Evolutionary conservation across 1,139 yeast species (phyloP), one percentile per base, ranked within the genome.

Genomic region (Geotrichum fermentans): DNA sequence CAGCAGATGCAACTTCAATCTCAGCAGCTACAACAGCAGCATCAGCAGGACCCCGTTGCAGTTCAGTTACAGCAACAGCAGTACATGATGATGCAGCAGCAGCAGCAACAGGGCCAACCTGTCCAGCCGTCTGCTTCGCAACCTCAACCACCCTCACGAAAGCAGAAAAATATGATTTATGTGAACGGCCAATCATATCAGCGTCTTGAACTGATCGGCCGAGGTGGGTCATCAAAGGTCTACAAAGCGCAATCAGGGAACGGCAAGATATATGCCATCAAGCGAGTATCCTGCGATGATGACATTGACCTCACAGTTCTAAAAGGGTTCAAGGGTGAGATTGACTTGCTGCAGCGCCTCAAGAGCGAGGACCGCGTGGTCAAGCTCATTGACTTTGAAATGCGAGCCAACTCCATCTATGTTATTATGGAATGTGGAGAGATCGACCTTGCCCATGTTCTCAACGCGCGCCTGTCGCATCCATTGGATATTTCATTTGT

Each of bases 391-490:
- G 97, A 89, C 61, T 79, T 83, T 63, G 83, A 84, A 29, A 72
- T 88, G 57, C 76, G 77, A 1, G 79, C 78, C 35, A 80, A 83
- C 0, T 74, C 82, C 1, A 74, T 90, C 29, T 75, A 77, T 58
- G 70, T 90, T 55, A 86, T 92, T 0, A 88, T 92, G 97, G 98
- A 92, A 66, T 86, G 95, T 61, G 98, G 98, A 20, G 97, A 92
- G 58, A 78, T 85, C 48, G 98, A 92, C 64, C 69, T 92, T 34
- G 94, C 96, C 0, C 89, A 82, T 59, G 90, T 90, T 10, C 72
- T 92, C 49, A 79, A 80, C 44, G 78, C 77, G 47, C 72, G 86
- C 50, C 60, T 76, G 13, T 48, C 55, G 10, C 61, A 67, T 56
- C 77, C 82, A 0, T 70, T 87, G 55, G 96, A 90, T 62, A 60